Base-by-base conservation (phyloP, 768 basidiomycete genomes). In the Dacryopinax spathularia region DNA sequence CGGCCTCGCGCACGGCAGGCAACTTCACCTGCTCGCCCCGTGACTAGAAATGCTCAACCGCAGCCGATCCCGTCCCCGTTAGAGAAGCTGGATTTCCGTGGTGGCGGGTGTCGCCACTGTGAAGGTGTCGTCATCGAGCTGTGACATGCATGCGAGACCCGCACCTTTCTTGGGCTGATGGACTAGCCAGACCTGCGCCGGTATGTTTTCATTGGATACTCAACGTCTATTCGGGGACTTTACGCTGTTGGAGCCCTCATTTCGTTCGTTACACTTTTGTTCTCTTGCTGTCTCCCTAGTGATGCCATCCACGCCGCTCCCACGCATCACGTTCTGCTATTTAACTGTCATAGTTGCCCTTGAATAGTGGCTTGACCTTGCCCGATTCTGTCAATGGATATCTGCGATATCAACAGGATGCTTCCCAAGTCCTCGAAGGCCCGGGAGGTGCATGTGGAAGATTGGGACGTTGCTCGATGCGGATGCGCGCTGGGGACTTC, bases 291-390 rank as follows among this genome's bases (percentile, higher is more conserved):
- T 56, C 31, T 56, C 48, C 48, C 9, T 56, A 56, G 48, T 56
- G 48, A 56, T 56, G 48, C 48, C 48, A 56, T 29, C 25, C 48
- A 56, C 48, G 48, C 20, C 18, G 29, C 29, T 27, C 6, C 18
- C 5, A 56, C 29, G 48, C 48, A 56, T 56, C 48, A 56, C 48
- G 48, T 56, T 20, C 48, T n/a, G n/a, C n/a, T n/a, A n/a, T n/a
- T n/a, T n/a, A n/a, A n/a, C n/a, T n/a, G n/a, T n/a, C n/a, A n/a
- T n/a, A n/a, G n/a, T n/a, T n/a, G n/a, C n/a, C n/a, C n/a, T n/a
- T n/a, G n/a, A n/a, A n/a, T n/a, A n/a, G n/a, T n/a, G n/a, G n/a
- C n/a, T n/a, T n/a, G n/a, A n/a, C n/a, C n/a, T n/a, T n/a, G n/a
- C n/a, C n/a, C n/a, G n/a, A n/a, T n/a, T n/a, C n/a, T n/a, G n/a